Conservation (phyloP, 495 filamentous ascomycete species). For the Trichoderma asperelloides region DNA sequence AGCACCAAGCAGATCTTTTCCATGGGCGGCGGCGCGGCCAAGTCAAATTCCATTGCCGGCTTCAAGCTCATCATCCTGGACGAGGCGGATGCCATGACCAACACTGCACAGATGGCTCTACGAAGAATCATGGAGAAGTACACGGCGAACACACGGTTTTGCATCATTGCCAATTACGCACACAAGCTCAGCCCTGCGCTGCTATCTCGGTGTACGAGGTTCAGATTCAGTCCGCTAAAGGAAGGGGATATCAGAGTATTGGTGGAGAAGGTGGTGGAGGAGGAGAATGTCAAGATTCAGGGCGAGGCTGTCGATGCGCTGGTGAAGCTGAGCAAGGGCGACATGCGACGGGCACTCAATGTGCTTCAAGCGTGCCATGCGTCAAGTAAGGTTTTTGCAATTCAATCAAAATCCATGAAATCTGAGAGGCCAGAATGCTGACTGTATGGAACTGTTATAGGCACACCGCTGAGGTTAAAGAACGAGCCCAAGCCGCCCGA, state of each 20-base stretch:
- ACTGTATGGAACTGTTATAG: constrained; percentile 19
- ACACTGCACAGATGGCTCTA: constrained; percentile 92
- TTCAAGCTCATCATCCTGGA: constrained; percentile 98
- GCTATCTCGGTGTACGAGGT: constrained; percentile 86
- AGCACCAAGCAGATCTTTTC: constrained; percentile 58
- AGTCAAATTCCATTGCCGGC: constrained; percentile 46
- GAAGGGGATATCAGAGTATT: constrained; percentile 71
- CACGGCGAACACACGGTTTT: constrained; percentile 95
- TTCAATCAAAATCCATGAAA: constrained; percentile 3
- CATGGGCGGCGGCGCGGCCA: constrained; percentile 25
- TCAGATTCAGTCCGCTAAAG: constrained; percentile 90
- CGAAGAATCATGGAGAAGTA: constrained; percentile 99
- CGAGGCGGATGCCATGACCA: constrained; percentile 97
- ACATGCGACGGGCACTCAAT: constrained; percentile 92
- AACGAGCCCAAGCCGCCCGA: constrained; percentile 50
- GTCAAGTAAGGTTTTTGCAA: constrained; percentile 54
- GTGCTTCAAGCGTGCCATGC: constrained; percentile 96
- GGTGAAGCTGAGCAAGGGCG: constrained; percentile 81
- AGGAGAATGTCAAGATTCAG: constrained; percentile 77
- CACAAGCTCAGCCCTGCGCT: constrained; percentile 96
- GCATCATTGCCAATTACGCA: constrained; percentile 98
- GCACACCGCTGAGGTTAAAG: constrained; percentile 62
- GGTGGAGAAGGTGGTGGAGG: constrained; percentile 83
- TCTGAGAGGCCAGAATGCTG: too few relatives aligned
- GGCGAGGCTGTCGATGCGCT: constrained; percentile 70